Evolutionary conservation across 768 basidiomycete species (phyloP), one percentile per base, ranked within the genome.

Genomic region (Suillus luteus): DNA sequence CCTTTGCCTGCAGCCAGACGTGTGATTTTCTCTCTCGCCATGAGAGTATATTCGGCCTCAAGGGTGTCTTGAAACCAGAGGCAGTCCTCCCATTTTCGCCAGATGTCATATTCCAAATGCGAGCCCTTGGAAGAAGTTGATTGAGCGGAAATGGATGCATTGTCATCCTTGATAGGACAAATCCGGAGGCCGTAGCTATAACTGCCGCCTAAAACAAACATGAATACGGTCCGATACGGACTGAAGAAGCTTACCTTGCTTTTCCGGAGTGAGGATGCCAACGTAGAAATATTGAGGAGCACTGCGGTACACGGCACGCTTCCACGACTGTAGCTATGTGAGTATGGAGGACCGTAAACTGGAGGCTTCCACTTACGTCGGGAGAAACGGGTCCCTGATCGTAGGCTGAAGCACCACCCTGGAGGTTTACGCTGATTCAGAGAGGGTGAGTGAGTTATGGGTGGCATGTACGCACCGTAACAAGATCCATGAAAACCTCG

Each of bases 41-140:
- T 79, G 31, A 81, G 79, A 22, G 76, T 68, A 68, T 93, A 94
- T 70, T 90, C 88, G 17, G 71, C 65, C 73, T 92, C 91, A 11
- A 94, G 77, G 2, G 77, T 75, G 49, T 89, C 86, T 72, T 94
- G 92, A 69, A 93, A 87, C 78, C 80, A 84, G 11, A 94, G 78
- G 64, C 90, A 92, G 68, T 94, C 92, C 63, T 92, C 92, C 92
- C 92, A 94, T 54, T 82, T 79, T 33, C 92, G 81, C 85, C 90
- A 92, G 43, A 94, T 80, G 15, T 89, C 88, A 69, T 94, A 93
- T 63, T 86, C 86, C 10, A 73, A 69, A 54, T 76, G 64, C 1
- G 75, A 76, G 19, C 68, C 70, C 38, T 70, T 61, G 6, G 82
- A 81, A 9, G 76, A 68, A 14, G 64, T 65, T 3, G 67, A 59